Conservation (phyloP, 192 early-diverging fungal species). For the Backusella tarrabulga region DNA sequence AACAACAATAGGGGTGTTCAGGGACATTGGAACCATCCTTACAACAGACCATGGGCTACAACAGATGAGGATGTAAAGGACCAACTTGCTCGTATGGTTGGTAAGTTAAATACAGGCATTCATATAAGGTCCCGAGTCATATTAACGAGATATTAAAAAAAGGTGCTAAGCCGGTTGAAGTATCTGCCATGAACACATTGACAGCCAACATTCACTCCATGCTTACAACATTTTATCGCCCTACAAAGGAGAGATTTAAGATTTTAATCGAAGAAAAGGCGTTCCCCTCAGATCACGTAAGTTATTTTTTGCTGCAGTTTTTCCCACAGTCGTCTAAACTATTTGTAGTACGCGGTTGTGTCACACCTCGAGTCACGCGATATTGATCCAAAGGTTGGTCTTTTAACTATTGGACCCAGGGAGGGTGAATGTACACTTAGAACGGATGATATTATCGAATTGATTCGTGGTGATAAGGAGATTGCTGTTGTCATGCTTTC, state of each 20-base stretch:
- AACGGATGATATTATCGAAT: slow-evolving; percentile 79
- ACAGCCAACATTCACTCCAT: slow-evolving; percentile 91
- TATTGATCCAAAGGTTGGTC: slow-evolving; percentile 59
- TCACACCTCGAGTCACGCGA: slow-evolving; percentile 89
- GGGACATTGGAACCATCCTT: slow-evolving; percentile 85
- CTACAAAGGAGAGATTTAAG: slow-evolving; percentile 69
- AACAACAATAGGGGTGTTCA: slow-evolving; percentile 71
- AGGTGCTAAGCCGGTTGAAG: slow-evolving; percentile 76
- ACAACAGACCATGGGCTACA: slow-evolving; percentile 81
- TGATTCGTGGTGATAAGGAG: slow-evolving; percentile 67
- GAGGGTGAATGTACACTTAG: slow-evolving; percentile 67
- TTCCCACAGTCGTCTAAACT: not conserved
- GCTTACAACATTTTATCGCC: slow-evolving; percentile 92
- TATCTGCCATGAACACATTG: slow-evolving; percentile 91
- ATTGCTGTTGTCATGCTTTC: slow-evolving; percentile 89
- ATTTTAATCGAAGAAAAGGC: slow-evolving; percentile 91
- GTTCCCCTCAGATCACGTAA: slow-evolving; percentile 90
- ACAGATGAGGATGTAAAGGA: slow-evolving; percentile 78
- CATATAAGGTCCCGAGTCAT: not conserved
- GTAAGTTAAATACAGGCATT: slow-evolving; percentile 34
- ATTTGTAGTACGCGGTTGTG: slow-evolving; percentile 73
- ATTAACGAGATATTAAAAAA: not conserved
- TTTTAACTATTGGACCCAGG: slow-evolving; percentile 77
- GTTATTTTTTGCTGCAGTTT: slow-evolving; percentile 5
- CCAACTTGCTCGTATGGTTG: slow-evolving; percentile 77